phyloP scores from a whole-genome alignment of 2,329 filamentous ascomycete genomes.

The Leptographium radiaticola region DNA sequence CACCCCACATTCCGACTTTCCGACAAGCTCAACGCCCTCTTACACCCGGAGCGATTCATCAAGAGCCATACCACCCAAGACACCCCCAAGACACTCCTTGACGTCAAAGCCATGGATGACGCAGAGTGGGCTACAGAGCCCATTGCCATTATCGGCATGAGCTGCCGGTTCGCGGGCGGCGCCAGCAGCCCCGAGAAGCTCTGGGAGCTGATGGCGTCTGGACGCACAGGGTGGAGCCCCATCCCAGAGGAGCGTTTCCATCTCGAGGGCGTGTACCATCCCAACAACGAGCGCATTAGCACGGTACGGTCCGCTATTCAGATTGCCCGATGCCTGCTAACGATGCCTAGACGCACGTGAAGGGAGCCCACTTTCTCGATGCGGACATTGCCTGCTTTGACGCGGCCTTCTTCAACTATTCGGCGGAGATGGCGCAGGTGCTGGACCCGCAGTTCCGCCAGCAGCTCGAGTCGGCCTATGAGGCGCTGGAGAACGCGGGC shows the following conservation, averaged over 20 bases:
- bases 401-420: constrained; percentile 34
- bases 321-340: neutral
- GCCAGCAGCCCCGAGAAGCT: constrained; percentile 28
- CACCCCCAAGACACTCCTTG: no score
- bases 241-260: constrained; percentile 35
- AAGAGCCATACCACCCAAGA: neutral
- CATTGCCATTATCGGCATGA: constrained; percentile 34
- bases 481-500: constrained; percentile 41
- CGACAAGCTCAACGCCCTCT: no score
- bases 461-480: constrained; percentile 39
- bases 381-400: constrained; percentile 34
- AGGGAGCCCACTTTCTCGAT: constrained; percentile 28
- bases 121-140: constrained; percentile 17
- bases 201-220: constrained; percentile 29
- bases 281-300: constrained; percentile 25
- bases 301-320: constrained; percentile 17
- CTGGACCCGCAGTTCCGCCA: constrained; percentile 43
- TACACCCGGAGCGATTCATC: no score
- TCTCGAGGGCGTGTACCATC: constrained; percentile 23
- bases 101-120: neutral
- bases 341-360: neutral
- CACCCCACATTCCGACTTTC: no score
- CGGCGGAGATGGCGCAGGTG: constrained; percentile 34
- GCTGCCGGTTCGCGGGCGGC: constrained; percentile 31
- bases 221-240: constrained; percentile 26